These are phyloP conservation scores for Cryptococcus sp. DNA, from an alignment of 1,284 basidiomycete species.

Conservation along the genomic window DNA sequence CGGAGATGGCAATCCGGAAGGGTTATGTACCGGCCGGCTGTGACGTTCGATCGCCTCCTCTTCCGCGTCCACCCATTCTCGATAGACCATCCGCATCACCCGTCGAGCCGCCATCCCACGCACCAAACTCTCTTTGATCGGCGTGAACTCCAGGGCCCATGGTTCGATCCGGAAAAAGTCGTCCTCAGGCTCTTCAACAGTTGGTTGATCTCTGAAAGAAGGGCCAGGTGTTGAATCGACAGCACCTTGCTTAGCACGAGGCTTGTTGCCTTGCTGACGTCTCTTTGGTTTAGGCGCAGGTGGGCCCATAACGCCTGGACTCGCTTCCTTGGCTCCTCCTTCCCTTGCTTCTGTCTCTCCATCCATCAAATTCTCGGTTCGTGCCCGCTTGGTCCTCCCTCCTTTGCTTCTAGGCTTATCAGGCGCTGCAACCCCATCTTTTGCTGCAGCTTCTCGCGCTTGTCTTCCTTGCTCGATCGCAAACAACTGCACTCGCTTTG, in stretches of 20 bases:
- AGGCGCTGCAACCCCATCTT: neutral
- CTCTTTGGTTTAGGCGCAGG: constrained; percentile 30
- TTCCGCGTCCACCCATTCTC: constrained; percentile 46
- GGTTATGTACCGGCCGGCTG: constrained; percentile 27
- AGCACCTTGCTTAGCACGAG: constrained; percentile 21
- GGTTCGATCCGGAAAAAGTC: constrained; percentile 43
- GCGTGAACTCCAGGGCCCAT: constrained; percentile 52
- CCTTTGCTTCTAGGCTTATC: constrained; percentile 15
- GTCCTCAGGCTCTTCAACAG: constrained; percentile 35
- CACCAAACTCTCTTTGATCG: constrained; percentile 45
- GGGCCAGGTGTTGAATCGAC: constrained; percentile 20
- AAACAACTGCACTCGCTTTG: constrained; percentile 27
- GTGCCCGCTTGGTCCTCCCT: constrained; percentile 12
- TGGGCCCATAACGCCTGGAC: constrained; percentile 30
- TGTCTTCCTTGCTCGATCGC: constrained; percentile 10
- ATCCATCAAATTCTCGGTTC: constrained; percentile 21
- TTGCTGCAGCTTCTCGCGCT: neutral
- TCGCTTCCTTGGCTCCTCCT: constrained; percentile 22
- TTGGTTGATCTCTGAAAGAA: constrained; percentile 9
- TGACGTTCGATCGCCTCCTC: constrained; percentile 23
- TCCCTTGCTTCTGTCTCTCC: constrained; percentile 7
- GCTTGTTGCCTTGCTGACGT: constrained; percentile 16
- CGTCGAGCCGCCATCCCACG: constrained; percentile 33
- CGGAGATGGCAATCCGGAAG: constrained; percentile 47
- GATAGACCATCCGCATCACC: constrained; percentile 37